Conservation (phyloP, 495 filamentous ascomycete species). For the Neurospora sp. region DNA sequence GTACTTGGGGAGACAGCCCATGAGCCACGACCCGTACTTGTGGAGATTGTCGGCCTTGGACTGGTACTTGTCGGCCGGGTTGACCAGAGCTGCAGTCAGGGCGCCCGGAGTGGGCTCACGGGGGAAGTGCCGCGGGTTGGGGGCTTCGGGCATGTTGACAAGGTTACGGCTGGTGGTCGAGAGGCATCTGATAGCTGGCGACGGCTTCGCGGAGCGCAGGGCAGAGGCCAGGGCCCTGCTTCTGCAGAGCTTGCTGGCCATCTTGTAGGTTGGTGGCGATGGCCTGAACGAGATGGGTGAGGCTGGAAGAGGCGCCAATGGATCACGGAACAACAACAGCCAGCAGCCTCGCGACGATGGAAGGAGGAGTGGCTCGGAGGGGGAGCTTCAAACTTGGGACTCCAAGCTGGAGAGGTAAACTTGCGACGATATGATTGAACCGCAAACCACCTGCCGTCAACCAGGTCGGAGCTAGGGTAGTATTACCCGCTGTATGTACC, state of each 20-base stretch:
- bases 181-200: constrained; percentile 37
- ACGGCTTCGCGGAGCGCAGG: constrained; percentile 41
- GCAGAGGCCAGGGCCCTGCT: constrained; percentile 52
- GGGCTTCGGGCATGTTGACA: constrained; percentile 44
- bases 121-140: constrained; percentile 61
- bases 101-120: constrained; percentile 34
- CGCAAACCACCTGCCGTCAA: neutral
- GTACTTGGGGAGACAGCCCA: constrained; percentile 94
- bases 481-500: neutral
- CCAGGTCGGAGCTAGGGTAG: neutral
- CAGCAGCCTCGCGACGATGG: neutral
- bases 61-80: constrained; percentile 85
- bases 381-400: neutral
- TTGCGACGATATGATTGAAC: neutral
- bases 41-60: constrained; percentile 76
- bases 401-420: neutral
- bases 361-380: neutral
- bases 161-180: constrained; percentile 34
- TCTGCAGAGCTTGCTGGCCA: constrained; percentile 57
- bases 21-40: constrained; percentile 89
- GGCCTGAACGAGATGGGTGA: constrained; percentile 22
- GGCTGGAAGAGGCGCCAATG: neutral
- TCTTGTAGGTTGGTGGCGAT: constrained; percentile 33
- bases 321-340: neutral
- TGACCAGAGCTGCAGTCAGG: constrained; percentile 71